Evolutionary conservation across 805 yeast species (phyloP).

Genomic region (Komagataella kurtzmanii): DNA sequence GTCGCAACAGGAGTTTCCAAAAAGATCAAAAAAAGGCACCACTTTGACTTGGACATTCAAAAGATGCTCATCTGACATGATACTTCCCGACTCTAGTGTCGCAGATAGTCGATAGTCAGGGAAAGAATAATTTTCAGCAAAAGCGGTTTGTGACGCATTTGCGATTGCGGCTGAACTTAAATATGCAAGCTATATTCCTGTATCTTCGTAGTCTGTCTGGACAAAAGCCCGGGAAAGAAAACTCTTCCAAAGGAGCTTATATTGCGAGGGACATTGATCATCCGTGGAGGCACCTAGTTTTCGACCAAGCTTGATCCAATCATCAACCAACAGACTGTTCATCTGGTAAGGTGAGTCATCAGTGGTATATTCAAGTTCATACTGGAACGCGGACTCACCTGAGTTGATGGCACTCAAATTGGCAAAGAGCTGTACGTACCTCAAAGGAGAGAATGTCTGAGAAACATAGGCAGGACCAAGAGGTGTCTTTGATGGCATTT

Average conservation of each 20-base stretch:
- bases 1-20: neutral
- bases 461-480: slow-evolving; percentile 69
- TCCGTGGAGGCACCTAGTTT: slow-evolving; percentile 29
- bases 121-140: neutral
- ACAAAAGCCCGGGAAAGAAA: slow-evolving; percentile 1
- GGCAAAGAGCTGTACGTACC: slow-evolving; percentile 64
- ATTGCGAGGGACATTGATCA: slow-evolving; percentile 5
- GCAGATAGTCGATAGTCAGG: neutral
- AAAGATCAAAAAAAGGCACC: neutral
- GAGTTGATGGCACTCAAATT: slow-evolving; percentile 35
- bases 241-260: slow-evolving; percentile 2
- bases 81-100: neutral
- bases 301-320: slow-evolving; percentile 48
- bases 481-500: slow-evolving; percentile 36
- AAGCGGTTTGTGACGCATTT: neutral
- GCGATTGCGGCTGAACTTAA: neutral
- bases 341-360: slow-evolving; percentile 43
- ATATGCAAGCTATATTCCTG: slow-evolving; percentile 3
- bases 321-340: slow-evolving; percentile 41
- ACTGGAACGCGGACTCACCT: slow-evolving; percentile 29
- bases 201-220: slow-evolving; percentile 11
- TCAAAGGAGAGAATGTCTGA: slow-evolving; percentile 60
- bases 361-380: slow-evolving; percentile 57
- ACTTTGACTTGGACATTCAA: neutral
- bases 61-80: neutral